Conservation (phyloP, 129 eudicot species). For the Kitagawia praeruptora region DNA sequence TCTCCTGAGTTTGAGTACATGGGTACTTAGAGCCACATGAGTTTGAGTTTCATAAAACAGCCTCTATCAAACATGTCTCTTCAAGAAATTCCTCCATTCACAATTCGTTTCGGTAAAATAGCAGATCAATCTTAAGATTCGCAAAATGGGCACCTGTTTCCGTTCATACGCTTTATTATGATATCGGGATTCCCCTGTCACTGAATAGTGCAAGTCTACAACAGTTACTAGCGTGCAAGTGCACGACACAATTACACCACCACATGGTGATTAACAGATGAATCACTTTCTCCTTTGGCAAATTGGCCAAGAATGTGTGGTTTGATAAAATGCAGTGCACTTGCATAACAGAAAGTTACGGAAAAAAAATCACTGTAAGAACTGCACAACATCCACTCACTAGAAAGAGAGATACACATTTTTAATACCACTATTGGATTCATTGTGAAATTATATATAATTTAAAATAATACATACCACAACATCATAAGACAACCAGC, state of each 20-base stretch:
- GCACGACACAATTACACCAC: not conserved
- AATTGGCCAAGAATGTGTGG: no score
- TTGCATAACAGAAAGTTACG: not conserved
- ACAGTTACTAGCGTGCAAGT: not conserved
- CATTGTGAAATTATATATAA: not conserved
- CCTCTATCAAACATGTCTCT: not conserved
- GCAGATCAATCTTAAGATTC: not conserved
- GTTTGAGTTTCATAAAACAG: not conserved
- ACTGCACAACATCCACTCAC: not conserved
- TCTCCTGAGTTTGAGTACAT: no score
- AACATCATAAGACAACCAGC: not conserved
- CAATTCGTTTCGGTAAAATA: not conserved
- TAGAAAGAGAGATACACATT: no score
- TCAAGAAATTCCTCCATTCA: not conserved
- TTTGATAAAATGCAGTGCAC: not conserved
- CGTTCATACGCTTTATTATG: not conserved
- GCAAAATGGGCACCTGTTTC: not conserved
- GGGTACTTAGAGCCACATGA: not conserved
- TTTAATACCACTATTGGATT: not conserved
- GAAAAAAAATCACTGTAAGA: not conserved
- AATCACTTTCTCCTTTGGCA: not conserved
- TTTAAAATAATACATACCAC: not conserved
- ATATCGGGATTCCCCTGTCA: not conserved
- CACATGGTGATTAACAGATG: not conserved
- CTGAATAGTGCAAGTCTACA: not conserved